Base-by-base conservation (phyloP, 305 asterid species). In the Fraxinus angustifolia region DNA sequence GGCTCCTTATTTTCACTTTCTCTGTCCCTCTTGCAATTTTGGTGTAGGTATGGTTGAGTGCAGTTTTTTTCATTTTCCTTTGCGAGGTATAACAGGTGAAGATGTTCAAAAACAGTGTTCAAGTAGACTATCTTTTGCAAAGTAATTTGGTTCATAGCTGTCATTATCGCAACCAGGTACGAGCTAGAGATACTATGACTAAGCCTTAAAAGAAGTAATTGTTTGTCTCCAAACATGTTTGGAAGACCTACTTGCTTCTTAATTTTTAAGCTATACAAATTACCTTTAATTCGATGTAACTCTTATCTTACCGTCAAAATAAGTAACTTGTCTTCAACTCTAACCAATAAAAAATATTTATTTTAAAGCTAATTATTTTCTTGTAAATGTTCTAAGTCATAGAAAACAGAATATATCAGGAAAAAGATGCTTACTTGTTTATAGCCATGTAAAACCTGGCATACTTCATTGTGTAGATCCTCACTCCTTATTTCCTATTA, bases 371-470 rank as follows among this genome's bases (percentile, higher is more conserved):
- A 68, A 34, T 4, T 28, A 30, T 68, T 68, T 30, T 30, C 21
- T 68, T 14, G 12, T 68, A 68, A 68, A 30, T 8, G 17, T 68
- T 28, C 17, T 16, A 1, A 28, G 73, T 67, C 3, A 19, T 45
- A 11, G 42, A 30, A 62, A 80, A 53, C 58, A 23, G 30, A 58
- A 28, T 75, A 5, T 78, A 71, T 34, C 79, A 70, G 78, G 33
- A 42, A 34, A 67, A 65, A 67, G 87, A 17, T 38, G 38, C 97
- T 89, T 86, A 95, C 98, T 85, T 90, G 97, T 87, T 91, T 95
- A 85, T 93, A 92, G 72, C 97, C 97, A 79, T 88, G 93, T 88
- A 95, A 81, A 86, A 95, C 98, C 87, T 90, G 97, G 90, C 92
- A 90, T 50, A 95, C 89, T 85, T 95, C 97, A 75, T 89, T 93